Percentiles rank a stretch among this genome's conserved stretches.
These are phyloP conservation scores for Punctularia strigosozonata DNA, from an alignment of 768 basidiomycete species.

Conservation along the genomic window DNA sequence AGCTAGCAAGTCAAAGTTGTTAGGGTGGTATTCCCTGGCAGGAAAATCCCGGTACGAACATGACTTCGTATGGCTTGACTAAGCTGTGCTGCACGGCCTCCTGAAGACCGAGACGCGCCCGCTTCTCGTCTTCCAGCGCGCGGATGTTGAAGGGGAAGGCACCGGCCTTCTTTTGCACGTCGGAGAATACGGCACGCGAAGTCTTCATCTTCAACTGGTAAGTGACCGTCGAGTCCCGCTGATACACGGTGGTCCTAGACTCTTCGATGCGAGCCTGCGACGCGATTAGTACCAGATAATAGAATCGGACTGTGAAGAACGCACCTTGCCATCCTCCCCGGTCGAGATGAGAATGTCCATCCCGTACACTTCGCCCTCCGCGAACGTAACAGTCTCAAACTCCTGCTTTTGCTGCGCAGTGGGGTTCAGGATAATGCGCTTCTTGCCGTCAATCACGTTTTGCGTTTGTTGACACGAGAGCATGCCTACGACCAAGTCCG, in stretches of 20 bases:
- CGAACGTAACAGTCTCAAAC: slow-evolving; percentile 75
- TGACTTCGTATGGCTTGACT: slow-evolving; percentile 90
- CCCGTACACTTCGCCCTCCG: slow-evolving; percentile 91
- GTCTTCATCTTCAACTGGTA: slow-evolving; percentile 98
- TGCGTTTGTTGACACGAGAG: slow-evolving; percentile 91
- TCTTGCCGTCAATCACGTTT: slow-evolving; percentile 93
- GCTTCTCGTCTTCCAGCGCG: slow-evolving; percentile 89
- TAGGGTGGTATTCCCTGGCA: neutral
- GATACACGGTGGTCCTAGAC: slow-evolving; percentile 86
- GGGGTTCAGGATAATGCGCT: slow-evolving; percentile 88
- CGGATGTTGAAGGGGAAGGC: slow-evolving; percentile 98
- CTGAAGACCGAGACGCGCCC: slow-evolving; percentile 86
- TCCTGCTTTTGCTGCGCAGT: slow-evolving; percentile 75
- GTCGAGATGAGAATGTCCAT: slow-evolving; percentile 87
- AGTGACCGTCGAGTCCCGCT: slow-evolving; percentile 73
- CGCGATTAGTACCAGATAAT: neutral
- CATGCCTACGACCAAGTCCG: slow-evolving; percentile 53
- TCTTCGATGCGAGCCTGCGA: slow-evolving; percentile 79
- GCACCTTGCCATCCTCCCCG: slow-evolving; percentile 83
- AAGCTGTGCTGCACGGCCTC: slow-evolving; percentile 94
- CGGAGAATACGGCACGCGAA: slow-evolving; percentile 90
- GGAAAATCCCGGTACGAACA: slow-evolving; percentile 41
- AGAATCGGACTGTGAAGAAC: slow-evolving; percentile 6
- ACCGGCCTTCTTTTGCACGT: slow-evolving; percentile 96
- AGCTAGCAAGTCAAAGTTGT: slow-evolving; percentile 27